Conservation (phyloP, 768 basidiomycete genomes). For the Termitomyces sp. region DNA sequence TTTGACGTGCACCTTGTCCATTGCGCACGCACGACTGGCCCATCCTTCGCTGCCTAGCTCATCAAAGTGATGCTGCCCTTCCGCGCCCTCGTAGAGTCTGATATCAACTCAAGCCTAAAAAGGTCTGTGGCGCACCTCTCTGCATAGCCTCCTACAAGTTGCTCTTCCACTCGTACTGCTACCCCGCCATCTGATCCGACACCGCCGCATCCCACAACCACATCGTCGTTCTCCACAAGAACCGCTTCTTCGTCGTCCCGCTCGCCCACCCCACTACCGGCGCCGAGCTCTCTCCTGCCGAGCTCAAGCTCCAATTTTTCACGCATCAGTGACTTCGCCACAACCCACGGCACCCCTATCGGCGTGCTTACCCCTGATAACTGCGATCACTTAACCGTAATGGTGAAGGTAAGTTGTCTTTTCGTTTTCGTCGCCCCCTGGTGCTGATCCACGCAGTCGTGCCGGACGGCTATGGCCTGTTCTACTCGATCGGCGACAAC, state of each 20-base stretch:
- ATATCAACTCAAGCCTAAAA: conserved; percentile 86
- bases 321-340: conserved; percentile 59
- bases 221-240: conserved; percentile 85
- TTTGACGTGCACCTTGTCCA: conserved; percentile 88
- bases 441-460: too few species aligned
- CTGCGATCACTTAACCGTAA: conserved; percentile 89
- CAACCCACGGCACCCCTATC: too few species aligned
- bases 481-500: too few species aligned
- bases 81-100: too few species aligned
- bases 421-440: too few species aligned
- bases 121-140: conserved; percentile 71
- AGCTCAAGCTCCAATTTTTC: conserved; percentile 80
- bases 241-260: too few species aligned
- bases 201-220: conserved; percentile 78
- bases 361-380: conserved; percentile 88
- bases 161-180: conserved; percentile 94
- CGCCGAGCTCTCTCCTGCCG: conserved; percentile 67
- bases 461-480: too few species aligned
- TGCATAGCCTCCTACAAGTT: too few species aligned
- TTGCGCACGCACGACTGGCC: conserved; percentile 43
- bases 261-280: too few species aligned
- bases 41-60: conserved; percentile 73
- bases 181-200: conserved; percentile 80
- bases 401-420: conserved; percentile 1
- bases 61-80: conserved; percentile 83